Evolutionary conservation across 148 eudicot species (phyloP), one percentile per base, ranked within the genome.

Genomic region (Tetragonia tetragonoides): DNA sequence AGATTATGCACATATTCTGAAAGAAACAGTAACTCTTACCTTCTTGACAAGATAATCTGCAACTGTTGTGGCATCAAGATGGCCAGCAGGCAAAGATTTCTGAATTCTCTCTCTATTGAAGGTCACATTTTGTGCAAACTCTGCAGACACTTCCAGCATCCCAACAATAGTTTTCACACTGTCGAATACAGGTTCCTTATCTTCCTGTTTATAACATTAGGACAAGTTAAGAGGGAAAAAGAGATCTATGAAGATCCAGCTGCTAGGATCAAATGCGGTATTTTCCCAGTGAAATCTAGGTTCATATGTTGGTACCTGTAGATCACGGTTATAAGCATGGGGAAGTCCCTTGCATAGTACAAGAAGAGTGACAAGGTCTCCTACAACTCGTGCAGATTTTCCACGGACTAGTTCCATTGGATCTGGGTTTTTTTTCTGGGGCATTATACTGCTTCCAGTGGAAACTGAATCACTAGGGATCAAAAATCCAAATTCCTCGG

Each of bases 361-460:
- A 82, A 95, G 97, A 79, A 95, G 98, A 61, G 98, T 80, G 74
- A 93, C 90, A 54, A 93, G 78, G 85, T 91, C 97, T 59, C 99
- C 98, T 10, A 96, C 84, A 77, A 91, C 87, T 84, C 98, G 85
- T 66, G 92, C 98, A 73, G 98, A 93, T 85, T 96, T 96, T 38
- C 99, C 99, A 56, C 99, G 99, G 68, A 96, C 99, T 78, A 96
- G 99, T 86, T 96, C 99, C 99, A 96, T 96, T 44, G 99, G 98
- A 83, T 96, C 99, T 71, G 99, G 99, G 79, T 96, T 96, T 83
- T 96, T 96, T 86, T 96, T 96, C 80, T 96, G 99, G 46, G 99
- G 99, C 99, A 96, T 96, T 83, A 96, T 96, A 83, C 99, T 96
- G 86, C 99, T 96, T 68, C 99, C 99, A 62, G 99, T 96, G 68